These are phyloP conservation scores for Talaromyces nanjingensis DNA, from an alignment of 495 filamentous ascomycete species.

Conservation along the genomic window DNA sequence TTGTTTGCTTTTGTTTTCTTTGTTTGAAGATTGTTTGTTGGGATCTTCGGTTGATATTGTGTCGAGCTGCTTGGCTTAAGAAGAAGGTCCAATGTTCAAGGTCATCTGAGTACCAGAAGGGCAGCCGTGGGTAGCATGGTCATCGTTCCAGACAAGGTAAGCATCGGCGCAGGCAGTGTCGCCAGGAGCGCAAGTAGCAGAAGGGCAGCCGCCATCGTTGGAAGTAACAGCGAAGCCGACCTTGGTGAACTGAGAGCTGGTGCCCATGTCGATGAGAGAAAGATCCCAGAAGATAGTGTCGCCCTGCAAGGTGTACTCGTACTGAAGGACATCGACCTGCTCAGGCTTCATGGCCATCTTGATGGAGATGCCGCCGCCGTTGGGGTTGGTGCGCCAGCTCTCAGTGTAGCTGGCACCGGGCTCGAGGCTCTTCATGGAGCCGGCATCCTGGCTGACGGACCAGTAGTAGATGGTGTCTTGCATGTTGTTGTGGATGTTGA, in stretches of 20 bases:
- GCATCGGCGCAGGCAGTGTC: slow-evolving; percentile 33
- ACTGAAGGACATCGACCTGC: slow-evolving; percentile 35
- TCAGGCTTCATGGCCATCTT: slow-evolving; percentile 32
- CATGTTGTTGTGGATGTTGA: slow-evolving; percentile 35
- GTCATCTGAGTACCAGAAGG: slow-evolving; percentile 34
- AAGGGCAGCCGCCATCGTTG: slow-evolving; percentile 26
- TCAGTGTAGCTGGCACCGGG: slow-evolving; percentile 29
- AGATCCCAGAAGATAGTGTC: slow-evolving; percentile 40
- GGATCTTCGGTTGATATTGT: neutral
- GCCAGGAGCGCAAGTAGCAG: slow-evolving; percentile 33
- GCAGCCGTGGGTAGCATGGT: slow-evolving; percentile 43
- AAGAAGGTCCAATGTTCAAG: slow-evolving; percentile 23
- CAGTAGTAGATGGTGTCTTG: slow-evolving; percentile 32
- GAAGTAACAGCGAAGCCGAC: slow-evolving; percentile 36
- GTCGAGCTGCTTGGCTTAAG: neutral
- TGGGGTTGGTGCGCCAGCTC: slow-evolving; percentile 29
- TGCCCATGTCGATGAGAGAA: slow-evolving; percentile 36
- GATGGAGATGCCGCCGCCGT: slow-evolving; percentile 42
- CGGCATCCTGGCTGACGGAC: slow-evolving; percentile 27
- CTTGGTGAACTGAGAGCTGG: slow-evolving; percentile 32
- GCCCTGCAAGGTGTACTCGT: slow-evolving; percentile 36
- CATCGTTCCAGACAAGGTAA: slow-evolving; percentile 37
- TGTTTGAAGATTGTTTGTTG: neutral
- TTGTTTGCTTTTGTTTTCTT: neutral
- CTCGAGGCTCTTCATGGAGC: slow-evolving; percentile 27